Evolutionary conservation across 2,329 filamentous ascomycete genomes (phyloP), one percentile per base, ranked within the genome.

Genomic region (Tricladium varicosporioides): DNA sequence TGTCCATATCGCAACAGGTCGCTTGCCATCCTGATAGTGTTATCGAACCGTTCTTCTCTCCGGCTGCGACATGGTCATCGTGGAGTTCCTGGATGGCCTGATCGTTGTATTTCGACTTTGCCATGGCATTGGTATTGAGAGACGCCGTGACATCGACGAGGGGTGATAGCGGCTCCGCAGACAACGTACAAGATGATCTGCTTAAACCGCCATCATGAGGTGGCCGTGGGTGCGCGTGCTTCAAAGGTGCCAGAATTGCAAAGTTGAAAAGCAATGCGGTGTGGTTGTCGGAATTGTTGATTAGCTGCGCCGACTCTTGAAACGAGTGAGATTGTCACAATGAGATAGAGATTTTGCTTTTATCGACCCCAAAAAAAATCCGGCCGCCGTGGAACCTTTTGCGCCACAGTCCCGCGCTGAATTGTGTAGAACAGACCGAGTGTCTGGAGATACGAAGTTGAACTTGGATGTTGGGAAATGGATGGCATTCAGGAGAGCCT

Each of bases 181-280:
- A 58, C 58, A 61, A 64, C 15, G 57, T 58, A 7, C 50, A 32
- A 33, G 44, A 53, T 27, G 54, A 51, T 54, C 50, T 45, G 51
- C 58, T 65, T 51, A 68, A 45, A 61, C 59, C 51, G 55, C 58
- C 66, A 69, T 69, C 53, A 54, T 67, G 60, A 61, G 58, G 43
- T 59, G 53, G 57, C 59, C 22, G 48, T 54, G 43, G 19, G 15
- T 52, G 22, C 7, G 47, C 59, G 52, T 57, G 56, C 53, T 58
- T 57, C 53, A 16, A n/a, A 11, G 27, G 48, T 33, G 22, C 22
- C 22, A 27, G 22, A 27, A 27, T 27, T 27, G 22, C 22, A 27
- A 27, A 27, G 22, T 48, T 9, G 19, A 18, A n/a, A 27, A 51
- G 36, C 19, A 54, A 44, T 48, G 50, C 54, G 13, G 36, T 10